phyloP scores from a whole-genome alignment of 768 basidiomycete species.

The Lactarius indigo region DNA sequence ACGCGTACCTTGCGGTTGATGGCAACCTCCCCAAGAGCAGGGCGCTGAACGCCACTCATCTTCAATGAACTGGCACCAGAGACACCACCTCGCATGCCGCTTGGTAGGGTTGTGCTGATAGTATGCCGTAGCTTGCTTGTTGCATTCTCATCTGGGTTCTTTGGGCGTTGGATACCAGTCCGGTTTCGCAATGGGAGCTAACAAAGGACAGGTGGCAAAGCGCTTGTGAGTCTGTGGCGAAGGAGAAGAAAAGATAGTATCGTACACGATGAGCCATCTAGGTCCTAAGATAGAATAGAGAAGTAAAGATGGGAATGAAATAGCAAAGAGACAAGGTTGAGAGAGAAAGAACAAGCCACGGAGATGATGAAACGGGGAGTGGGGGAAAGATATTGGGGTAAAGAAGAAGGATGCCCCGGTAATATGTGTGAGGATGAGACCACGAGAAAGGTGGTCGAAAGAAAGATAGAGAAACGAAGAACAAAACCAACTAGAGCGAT shows the following conservation, averaged over 20 bases:
- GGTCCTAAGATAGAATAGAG: constrained; percentile 15
- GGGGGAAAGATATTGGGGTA: not conserved
- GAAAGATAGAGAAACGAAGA: constrained; percentile 5
- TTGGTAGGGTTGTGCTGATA: constrained; percentile 45
- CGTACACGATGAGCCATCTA: constrained; percentile 27
- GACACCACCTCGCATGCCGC: constrained; percentile 48
- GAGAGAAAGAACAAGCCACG: constrained; percentile 18
- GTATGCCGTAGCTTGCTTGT: constrained; percentile 61
- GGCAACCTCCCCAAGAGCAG: constrained; percentile 78
- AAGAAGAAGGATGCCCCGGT: constrained; percentile 7
- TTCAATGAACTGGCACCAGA: constrained; percentile 44
- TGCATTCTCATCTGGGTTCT: constrained; percentile 78
- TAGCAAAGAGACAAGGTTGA: constrained; percentile 14
- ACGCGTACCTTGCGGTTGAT: constrained; percentile 67
- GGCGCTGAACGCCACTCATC: constrained; percentile 52
- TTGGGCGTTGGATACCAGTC: constrained; percentile 55
- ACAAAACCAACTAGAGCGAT: constrained; percentile 6
- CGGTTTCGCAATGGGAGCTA: constrained; percentile 69
- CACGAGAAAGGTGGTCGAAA: constrained; percentile 11
- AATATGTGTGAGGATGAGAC: constrained; percentile 15
- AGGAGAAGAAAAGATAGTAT: not conserved
- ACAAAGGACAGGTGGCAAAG: constrained; percentile 12
- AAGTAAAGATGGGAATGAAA: constrained; percentile 20
- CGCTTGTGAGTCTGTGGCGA: constrained; percentile 23
- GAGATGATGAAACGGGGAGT: constrained; percentile 9